Base-by-base conservation (phyloP, 2,329 filamentous ascomycete species). In the Diplodia mutila region DNA sequence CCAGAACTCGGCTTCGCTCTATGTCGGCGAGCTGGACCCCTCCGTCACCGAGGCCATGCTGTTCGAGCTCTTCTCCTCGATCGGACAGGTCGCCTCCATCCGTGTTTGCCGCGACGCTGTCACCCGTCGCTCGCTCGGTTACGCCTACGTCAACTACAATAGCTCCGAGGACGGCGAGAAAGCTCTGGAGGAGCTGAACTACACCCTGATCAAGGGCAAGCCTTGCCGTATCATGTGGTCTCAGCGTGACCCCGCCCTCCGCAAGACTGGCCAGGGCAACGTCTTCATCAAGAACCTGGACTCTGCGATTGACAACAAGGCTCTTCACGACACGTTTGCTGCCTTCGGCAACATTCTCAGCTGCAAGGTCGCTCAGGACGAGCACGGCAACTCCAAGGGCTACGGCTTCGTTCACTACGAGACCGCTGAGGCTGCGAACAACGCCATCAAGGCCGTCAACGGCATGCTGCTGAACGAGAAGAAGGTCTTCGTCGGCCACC, bases 141-240 rank as follows among this genome's bases (percentile, higher is more conserved):
- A 99, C 82, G 95, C 95, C 82, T 99, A 99, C 82, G 95, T 99
- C 84, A 99, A 99, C 89, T 99, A 98, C 89, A 99, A 98, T 87
- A 94, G 93, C 82, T 97, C 94, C 70, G 82, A 89, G 71, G 95
- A 99, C 80, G 95, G 95, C 76, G 95, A 99, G 87, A 96, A 97
- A 84, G 95, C 95, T 76, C 90, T 99, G 70, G 95, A 99, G 85
- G 95, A 99, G 85, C 89, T 99, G 76, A 99, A 99, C 89, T 99
- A 99, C 87, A 99, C 95, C 71, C 86, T 97, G 76, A 98, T 99
- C 86, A 98, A 98, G 89, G 94, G 94, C 76, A 93, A 92, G 79
- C 94, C 95, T 69, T 99, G 95, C 91, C 94, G 95, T 79, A 99
- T 99, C 85, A 99, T 99, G 95, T 99, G 95, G 95, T 99, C 95